These are phyloP conservation scores for Penicillium atrosanguineum DNA, from an alignment of 495 filamentous ascomycete genomes.

Conservation along the genomic window DNA sequence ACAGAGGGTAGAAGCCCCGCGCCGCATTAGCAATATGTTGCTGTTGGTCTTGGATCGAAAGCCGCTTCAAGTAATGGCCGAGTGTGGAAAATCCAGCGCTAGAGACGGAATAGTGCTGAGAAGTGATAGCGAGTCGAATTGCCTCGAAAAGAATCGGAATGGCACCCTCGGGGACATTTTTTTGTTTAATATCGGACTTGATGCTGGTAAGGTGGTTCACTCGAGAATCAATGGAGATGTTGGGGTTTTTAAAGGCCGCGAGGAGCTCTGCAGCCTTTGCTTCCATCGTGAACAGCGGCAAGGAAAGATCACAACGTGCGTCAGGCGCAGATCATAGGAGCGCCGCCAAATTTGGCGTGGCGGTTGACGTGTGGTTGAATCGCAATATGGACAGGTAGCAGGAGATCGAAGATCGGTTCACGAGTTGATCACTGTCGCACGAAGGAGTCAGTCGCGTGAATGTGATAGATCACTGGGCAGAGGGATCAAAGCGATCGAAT, in stretches of 20 bases:
- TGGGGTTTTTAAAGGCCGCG: constrained; percentile 61
- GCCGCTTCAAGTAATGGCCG: constrained; percentile 77
- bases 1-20: constrained; percentile 62
- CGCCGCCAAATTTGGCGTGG: constrained; percentile 4
- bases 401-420: neutral
- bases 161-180: constrained; percentile 73
- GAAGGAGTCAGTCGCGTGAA: neutral
- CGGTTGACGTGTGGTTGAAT: constrained; percentile 5
- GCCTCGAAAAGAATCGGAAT: constrained; percentile 72
- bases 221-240: constrained; percentile 67
- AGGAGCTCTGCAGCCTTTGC: constrained; percentile 56
- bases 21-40: constrained; percentile 62
- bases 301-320: constrained; percentile 6
- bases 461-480: neutral
- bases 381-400: neutral
- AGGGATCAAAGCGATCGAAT: neutral
- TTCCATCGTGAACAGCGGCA: constrained; percentile 34
- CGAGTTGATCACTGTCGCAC: neutral
- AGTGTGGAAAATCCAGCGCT: constrained; percentile 80
- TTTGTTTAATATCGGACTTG: constrained; percentile 87
- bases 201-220: constrained; percentile 65
- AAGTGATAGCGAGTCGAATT: constrained; percentile 62
- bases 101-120: constrained; percentile 67
- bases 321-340: constrained; percentile 19
- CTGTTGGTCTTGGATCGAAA: constrained; percentile 77